Evolutionary conservation across 148 eudicot species (phyloP).

Genomic region (Chenopodium quinoa): DNA sequence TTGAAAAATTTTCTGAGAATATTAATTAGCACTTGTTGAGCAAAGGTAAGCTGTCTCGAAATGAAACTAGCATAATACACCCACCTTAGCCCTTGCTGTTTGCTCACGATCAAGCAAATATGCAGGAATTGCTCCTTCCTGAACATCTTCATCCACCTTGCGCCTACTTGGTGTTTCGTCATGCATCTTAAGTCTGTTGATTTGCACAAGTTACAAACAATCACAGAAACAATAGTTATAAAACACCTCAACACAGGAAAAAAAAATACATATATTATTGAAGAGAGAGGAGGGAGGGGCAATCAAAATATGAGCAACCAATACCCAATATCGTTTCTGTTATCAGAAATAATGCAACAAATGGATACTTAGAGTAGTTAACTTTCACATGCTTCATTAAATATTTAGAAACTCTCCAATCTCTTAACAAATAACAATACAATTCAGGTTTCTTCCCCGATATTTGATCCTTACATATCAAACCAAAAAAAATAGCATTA

Average conservation of each 20-base stretch:
- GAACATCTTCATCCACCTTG: slow-evolving; percentile 94
- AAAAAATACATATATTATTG: background rate
- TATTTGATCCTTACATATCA: background rate
- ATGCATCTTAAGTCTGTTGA: slow-evolving; percentile 81
- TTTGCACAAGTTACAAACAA: background rate
- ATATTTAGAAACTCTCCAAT: background rate
- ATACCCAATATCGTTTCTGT: too few species aligned
- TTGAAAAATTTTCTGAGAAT: background rate
- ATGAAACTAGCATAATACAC: background rate
- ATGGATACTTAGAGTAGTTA: background rate
- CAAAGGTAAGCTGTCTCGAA: background rate
- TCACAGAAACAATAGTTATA: background rate
- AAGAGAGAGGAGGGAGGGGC: background rate
- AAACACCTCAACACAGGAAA: background rate
- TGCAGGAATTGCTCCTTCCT: slow-evolving; percentile 85
- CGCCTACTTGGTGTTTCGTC: slow-evolving; percentile 86
- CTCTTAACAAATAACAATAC: background rate
- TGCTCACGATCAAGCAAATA: slow-evolving; percentile 97
- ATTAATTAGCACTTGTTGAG: background rate
- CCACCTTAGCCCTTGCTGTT: slow-evolving; percentile 87
- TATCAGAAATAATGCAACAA: background rate
- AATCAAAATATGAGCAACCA: background rate
- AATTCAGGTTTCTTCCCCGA: background rate
- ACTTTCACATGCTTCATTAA: background rate
- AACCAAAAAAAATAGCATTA: background rate